phyloP scores from a whole-genome alignment of 306 rosid genomes.

The Phaseolus lunatus region DNA sequence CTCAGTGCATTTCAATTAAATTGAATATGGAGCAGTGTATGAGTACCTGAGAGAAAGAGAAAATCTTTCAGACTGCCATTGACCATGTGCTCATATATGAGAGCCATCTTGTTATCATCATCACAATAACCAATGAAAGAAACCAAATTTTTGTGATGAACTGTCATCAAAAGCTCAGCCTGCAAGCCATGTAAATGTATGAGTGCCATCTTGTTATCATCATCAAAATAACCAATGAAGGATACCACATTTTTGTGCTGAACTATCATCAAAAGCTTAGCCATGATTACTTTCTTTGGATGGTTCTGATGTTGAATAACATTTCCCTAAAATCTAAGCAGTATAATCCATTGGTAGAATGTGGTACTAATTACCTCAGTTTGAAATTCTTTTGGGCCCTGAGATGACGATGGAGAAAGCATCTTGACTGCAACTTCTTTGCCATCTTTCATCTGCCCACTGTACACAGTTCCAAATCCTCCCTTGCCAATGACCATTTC shows the following conservation, averaged over 20 bases:
- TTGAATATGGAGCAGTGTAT: constrained; percentile 1
- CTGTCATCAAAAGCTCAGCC: constrained; percentile 80
- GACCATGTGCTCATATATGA: constrained; percentile 69
- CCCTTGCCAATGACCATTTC: constrained; percentile 65
- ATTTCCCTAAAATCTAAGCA: constrained; percentile 27
- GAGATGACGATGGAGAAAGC: constrained; percentile 72
- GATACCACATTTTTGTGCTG: constrained; percentile 70
- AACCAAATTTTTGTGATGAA: constrained; percentile 76
- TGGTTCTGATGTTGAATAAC: constrained; percentile 13
- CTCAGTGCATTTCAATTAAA: neutral
- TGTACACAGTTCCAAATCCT: constrained; percentile 71
- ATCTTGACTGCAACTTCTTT: constrained; percentile 70
- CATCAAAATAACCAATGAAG: constrained; percentile 65
- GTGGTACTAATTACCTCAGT: constrained; percentile 62
- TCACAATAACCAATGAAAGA: constrained; percentile 72
- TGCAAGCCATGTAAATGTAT: constrained; percentile 50
- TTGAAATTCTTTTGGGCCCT: constrained; percentile 76
- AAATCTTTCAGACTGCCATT: constrained; percentile 65
- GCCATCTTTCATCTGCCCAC: constrained; percentile 63
- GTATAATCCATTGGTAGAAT: constrained; percentile 1
- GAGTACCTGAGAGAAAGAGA: constrained; percentile 61
- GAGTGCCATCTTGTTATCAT: constrained; percentile 63
- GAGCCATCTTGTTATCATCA: constrained; percentile 68
- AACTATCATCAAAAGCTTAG: constrained; percentile 66
- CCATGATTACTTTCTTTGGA: constrained; percentile 34